Base-by-base conservation (phyloP, 2,329 filamentous ascomycete genomes). In the Hirsutella thompsonii region DNA sequence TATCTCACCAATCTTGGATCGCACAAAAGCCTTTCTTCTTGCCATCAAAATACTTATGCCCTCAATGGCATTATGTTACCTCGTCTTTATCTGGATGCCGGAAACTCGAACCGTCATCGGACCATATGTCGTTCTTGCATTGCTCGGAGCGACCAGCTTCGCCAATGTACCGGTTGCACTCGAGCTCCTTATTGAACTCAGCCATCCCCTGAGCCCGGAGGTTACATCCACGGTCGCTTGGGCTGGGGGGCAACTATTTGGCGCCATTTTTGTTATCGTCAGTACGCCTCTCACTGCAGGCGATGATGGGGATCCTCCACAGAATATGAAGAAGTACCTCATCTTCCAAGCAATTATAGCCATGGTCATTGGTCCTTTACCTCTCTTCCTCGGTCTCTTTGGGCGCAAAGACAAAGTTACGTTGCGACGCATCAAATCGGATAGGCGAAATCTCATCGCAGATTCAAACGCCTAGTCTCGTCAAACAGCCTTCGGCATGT, bases 181-280 rank as follows among this genome's bases (percentile, higher is more conserved):
- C 38, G 92, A 98, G 61, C 88, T 83, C 51, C 67, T 95, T 14
- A 84, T 85, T 39, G 87, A 96, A 58, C 74, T 94, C 44, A 88
- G 83, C 5, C 85, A 92, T 54, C 92, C 92, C 0, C 77, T 93
- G 20, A 81, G 79, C 33, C 89, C 92, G 0, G 90, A 94, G 61
- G 74, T 95, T 36, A 85, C 84, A 1, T 84, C 78, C 46, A 87
- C 84, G 21, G 68, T 93, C 19, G 84, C 82, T 53, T 96, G 92
- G 92, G 74, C 76, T 1, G 82, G 82, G 5, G 90, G 92, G 0
- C 90, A 96, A 65, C 61, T 95, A 8, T 62, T 93, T 1, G 92
- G 92, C 11, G 89, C 78, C 2, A 62, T 89, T 21, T 94, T 95
- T 55, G 83, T 95, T 52, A 64, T 98, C 23, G 63, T 90, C 43